Base-by-base conservation (phyloP, 2,329 filamentous ascomycete genomes). In the Plectosphaerella cucumerina region DNA sequence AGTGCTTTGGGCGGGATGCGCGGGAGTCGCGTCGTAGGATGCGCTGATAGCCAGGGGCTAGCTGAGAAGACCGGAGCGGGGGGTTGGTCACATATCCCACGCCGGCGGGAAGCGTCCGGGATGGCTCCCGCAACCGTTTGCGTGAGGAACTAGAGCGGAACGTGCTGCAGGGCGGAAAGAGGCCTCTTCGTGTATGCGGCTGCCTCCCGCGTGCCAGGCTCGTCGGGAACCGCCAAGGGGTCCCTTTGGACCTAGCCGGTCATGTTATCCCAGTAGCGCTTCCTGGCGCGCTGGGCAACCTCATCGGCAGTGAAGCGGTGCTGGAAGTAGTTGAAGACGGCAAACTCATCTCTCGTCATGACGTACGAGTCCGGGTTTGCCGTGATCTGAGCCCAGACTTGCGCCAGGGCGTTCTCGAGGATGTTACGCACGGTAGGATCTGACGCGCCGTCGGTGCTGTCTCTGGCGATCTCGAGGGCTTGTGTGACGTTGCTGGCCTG, bases 251-350 rank as follows among this genome's bases (percentile, higher is more conserved):
- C 18, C 39, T 42, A 42, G 17, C 21, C 47, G n/a, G 35, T 41
- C 21, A 63, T 59, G 56, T 74, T 70, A 59, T 79, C 72, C 80
- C 80, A 84, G 63, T 76, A 83, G 52, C 77, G 68, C 58, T 65
- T 73, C 54, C 71, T 70, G 17, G 80, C 80, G 35, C 65, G 67
- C n/a, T 70, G 62, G 39, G 75, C 75, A n/a, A 71, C 59, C 56
- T 70, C 62, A 56, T 78, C 66, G 53, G 81, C 80, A 26, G 72
- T 66, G 62, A 87, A 90, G 10, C 86, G 80, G 55, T 79, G 70
- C 55, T 88, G 85, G 67, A 87, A 93, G 68, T 86, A 93, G 73
- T 94, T 95, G 81, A 95, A 91, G 53, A 95, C 78, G 50, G 88
- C 83, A 62, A 94, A 95, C 70, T 96, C 90, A 67, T 90, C 84